Conservation (phyloP, 768 basidiomycete genomes). For the Suillus cothurnatus region DNA sequence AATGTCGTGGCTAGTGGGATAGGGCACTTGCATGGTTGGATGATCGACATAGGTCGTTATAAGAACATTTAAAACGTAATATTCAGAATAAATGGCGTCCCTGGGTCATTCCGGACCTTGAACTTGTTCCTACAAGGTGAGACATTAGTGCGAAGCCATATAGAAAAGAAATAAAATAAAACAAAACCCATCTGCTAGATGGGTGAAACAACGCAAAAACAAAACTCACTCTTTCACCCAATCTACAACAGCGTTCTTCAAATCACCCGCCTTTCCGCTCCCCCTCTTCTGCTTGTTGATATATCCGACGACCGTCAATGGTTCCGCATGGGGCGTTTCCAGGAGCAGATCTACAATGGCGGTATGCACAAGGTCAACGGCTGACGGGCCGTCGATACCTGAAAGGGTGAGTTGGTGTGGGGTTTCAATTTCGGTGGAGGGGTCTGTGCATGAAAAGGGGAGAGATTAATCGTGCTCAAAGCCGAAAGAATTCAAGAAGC, state of each 20-base stretch:
- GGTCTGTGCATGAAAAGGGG: not conserved
- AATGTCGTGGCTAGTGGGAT: not conserved
- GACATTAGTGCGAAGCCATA: not conserved
- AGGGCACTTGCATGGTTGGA: not conserved
- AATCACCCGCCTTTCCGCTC: not conserved
- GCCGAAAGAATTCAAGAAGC: not conserved
- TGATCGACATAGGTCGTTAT: not conserved
- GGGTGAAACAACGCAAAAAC: not conserved
- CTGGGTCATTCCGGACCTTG: not conserved
- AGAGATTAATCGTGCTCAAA: not conserved
- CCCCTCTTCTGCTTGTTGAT: constrained; percentile 20
- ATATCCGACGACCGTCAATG: not conserved
- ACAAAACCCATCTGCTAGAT: not conserved
- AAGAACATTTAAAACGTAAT: constrained; percentile 15
- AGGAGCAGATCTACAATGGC: constrained; percentile 5
- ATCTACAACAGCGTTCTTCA: constrained; percentile 11
- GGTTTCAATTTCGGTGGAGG: not conserved
- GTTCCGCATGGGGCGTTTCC: not conserved
- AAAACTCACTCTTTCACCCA: constrained; percentile 21
- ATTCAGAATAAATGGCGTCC: constrained; percentile 11
- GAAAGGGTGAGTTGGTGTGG: constrained; percentile 8
- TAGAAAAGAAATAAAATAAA: not conserved
- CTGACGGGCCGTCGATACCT: not conserved
- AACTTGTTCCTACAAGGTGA: constrained; percentile 24
- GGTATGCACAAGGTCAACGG: not conserved